Evolutionary conservation across 2,329 filamentous ascomycete genomes (phyloP).

Genomic region (Aspergillus japonicus): DNA sequence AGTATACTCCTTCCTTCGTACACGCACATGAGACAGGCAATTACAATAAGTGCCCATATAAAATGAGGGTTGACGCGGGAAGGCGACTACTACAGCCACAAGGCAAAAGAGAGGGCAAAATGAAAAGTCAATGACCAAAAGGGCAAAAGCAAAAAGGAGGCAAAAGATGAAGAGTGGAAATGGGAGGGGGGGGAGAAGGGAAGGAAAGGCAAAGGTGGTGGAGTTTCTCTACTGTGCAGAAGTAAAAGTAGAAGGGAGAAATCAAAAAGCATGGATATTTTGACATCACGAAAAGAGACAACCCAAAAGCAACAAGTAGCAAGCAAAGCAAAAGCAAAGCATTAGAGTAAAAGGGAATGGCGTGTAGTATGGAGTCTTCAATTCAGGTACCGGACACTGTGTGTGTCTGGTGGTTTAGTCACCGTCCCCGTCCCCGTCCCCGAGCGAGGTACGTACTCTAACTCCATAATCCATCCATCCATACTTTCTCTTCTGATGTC

Average conservation of each 20-base stretch:
- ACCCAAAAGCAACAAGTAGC: not conserved
- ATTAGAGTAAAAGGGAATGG: conserved; percentile 1
- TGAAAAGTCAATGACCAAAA: conserved; percentile 8
- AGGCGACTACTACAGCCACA: not conserved
- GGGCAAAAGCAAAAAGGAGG: conserved; percentile 13
- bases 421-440: not conserved
- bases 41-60: not conserved
- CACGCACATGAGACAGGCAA: not conserved
- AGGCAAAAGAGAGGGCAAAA: not conserved
- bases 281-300: not conserved
- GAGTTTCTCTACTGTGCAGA: conserved; percentile 1
- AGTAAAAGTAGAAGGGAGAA: conserved; percentile 12
- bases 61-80: not conserved
- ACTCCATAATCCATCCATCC: not conserved
- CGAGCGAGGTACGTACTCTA: not conserved
- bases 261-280: not conserved
- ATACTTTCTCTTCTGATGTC: not conserved
- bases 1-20: not conserved
- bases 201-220: not conserved
- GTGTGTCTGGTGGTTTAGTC: not conserved
- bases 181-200: not conserved
- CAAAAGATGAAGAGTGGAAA: not conserved
- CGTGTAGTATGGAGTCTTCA: not conserved
- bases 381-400: conserved; percentile 4
- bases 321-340: not conserved